A percentile compares a stretch with the other conserved stretches of the same genome.
phyloP scores from a whole-genome alignment of 75 land plant species.

The Ceratopteris richardii region DNA sequence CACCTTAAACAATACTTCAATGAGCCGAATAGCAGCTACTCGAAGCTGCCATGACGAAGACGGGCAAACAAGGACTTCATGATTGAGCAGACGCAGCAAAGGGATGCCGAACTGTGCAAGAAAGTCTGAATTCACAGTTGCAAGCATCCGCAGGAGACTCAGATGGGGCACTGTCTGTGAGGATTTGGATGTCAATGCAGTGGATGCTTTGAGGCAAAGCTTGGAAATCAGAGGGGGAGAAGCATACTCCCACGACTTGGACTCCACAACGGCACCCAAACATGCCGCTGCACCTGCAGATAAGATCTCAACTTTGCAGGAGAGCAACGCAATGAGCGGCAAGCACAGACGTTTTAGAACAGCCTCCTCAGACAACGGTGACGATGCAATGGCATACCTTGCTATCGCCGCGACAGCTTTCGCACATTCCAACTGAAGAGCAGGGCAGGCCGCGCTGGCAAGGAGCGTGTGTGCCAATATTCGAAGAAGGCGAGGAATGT shows the following conservation, averaged over 20 bases:
- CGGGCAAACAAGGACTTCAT: not conserved
- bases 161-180: not conserved
- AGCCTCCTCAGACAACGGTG: too few relatives aligned
- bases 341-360: not conserved
- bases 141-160: not conserved
- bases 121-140: not conserved
- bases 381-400: not conserved
- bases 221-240: not conserved
- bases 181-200: not conserved
- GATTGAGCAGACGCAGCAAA: not conserved
- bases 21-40: not conserved
- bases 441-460: not conserved
- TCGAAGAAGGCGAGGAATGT: not conserved
- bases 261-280: not conserved
- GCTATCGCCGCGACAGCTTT: too few relatives aligned
- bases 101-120: not conserved
- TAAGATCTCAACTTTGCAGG: not conserved
- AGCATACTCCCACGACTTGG: not conserved
- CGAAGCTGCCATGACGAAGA: constrained; percentile 3
- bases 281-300: not conserved
- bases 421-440: not conserved
- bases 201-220: not conserved
- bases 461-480: not conserved
- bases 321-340: not conserved
- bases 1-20: not conserved